Conservation (phyloP, 768 basidiomycete genomes). For the Lepiota brunneoincarnata region DNA sequence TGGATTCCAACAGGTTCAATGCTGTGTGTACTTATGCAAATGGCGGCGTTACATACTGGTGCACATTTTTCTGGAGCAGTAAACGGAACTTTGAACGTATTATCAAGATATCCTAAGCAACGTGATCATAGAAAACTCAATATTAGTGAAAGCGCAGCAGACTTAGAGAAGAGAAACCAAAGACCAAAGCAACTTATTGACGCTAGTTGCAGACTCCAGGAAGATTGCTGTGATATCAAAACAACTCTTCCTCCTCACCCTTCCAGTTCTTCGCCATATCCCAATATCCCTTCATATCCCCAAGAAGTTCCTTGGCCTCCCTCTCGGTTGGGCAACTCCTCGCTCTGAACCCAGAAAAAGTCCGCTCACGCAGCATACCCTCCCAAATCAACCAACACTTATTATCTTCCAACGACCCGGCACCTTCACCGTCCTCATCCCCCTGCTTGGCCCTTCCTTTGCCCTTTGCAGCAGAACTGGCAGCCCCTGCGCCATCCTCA, state of each 20-base stretch:
- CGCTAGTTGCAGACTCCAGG: too few relatives aligned
- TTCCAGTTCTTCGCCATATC: constrained; percentile 92
- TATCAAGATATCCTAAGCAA: too few relatives aligned
- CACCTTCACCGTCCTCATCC: constrained; percentile 26
- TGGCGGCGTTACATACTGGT: too few relatives aligned
- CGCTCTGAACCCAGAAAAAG: constrained; percentile 78
- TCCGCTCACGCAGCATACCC: constrained; percentile 79
- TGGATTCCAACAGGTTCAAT: too few relatives aligned
- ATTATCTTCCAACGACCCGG: constrained; percentile 76
- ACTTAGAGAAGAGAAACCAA: too few relatives aligned
- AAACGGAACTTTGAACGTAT: too few relatives aligned
- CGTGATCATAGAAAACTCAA: too few relatives aligned
- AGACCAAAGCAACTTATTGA: too few relatives aligned
- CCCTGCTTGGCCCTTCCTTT: constrained; percentile 28
- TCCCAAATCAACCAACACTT: constrained; percentile 92
- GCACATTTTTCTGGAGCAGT: too few relatives aligned
- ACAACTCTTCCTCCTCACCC: constrained; percentile 75
- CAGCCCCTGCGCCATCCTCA: background rate
- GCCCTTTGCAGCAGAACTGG: constrained; percentile 20
- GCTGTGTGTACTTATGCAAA: too few relatives aligned
- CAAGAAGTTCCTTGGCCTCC: constrained; percentile 82
- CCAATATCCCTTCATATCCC: constrained; percentile 86
- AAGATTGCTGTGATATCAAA: constrained; percentile 28
- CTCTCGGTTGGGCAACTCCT: constrained; percentile 82
- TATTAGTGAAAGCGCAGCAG: too few relatives aligned